Evolutionary conservation across 495 filamentous ascomycete species (phyloP).

Genomic region (Penicillium antarcticum): DNA sequence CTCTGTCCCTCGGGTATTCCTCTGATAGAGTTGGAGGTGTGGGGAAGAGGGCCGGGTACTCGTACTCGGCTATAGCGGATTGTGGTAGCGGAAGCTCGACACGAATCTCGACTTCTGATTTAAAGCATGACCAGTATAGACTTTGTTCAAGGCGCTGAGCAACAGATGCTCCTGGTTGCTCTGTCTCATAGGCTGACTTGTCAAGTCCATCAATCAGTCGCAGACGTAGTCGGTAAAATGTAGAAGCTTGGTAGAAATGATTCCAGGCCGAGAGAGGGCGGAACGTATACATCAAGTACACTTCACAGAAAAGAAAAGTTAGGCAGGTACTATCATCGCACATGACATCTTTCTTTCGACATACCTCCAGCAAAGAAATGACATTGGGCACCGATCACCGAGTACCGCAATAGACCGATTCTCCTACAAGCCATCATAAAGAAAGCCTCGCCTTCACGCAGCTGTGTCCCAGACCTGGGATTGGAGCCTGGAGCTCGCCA

Average conservation of each 20-base stretch:
- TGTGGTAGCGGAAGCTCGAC: conserved; percentile 19
- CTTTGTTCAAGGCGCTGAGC: conserved; percentile 15
- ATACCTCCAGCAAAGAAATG: conserved; percentile 23
- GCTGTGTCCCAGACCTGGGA: not conserved
- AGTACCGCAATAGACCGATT: conserved; percentile 11
- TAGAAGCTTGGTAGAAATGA: conserved; percentile 22
- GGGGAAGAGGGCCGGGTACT: conserved; percentile 26
- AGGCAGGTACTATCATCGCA: no score
- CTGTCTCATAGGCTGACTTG: not conserved
- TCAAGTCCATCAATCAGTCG: not conserved
- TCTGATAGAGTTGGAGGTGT: conserved; percentile 14
- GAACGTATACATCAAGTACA: conserved; percentile 19
- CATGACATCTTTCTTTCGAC: not conserved
- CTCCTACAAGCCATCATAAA: conserved; percentile 7
- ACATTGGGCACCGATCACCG: conserved; percentile 17
- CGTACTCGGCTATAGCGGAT: conserved; percentile 7
- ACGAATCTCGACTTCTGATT: conserved; percentile 30
- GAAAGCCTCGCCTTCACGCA: conserved; percentile 5
- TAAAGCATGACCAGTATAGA: conserved; percentile 33
- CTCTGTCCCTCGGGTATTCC: not conserved
- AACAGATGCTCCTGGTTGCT: not conserved
- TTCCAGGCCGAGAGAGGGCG: conserved; percentile 17
- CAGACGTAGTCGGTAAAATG: conserved; percentile 6
- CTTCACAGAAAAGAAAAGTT: conserved; percentile 5
- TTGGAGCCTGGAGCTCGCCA: not conserved